Conservation (phyloP, 371 early-diverging fungal genomes). For the Mortierella sp. region DNA sequence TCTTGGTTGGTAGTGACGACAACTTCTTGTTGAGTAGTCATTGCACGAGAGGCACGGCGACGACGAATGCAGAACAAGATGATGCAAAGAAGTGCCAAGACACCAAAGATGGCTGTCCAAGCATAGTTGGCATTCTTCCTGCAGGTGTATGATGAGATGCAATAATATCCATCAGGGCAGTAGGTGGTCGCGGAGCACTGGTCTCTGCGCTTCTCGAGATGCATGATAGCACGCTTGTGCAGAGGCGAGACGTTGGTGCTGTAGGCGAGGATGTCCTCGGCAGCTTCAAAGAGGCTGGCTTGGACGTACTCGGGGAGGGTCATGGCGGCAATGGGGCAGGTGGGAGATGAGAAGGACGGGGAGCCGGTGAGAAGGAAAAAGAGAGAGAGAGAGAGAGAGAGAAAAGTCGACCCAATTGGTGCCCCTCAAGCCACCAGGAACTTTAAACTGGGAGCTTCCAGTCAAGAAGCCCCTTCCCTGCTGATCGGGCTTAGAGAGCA, state of each 20-base stretch:
- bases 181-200: constrained; percentile 6
- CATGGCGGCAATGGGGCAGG: constrained; percentile 7
- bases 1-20: not conserved
- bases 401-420: not conserved
- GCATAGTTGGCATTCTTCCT: constrained; percentile 29
- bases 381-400: not conserved
- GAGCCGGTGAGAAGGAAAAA: not conserved
- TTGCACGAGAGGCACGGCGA: constrained; percentile 11
- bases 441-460: too few species aligned
- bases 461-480: too few species aligned
- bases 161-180: constrained; percentile 28
- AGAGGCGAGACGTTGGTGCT: constrained; percentile 2
- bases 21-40: constrained; percentile 8
- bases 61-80: constrained; percentile 16
- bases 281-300: constrained; percentile 8
- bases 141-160: constrained; percentile 10
- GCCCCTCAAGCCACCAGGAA: too few species aligned
- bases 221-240: constrained; percentile 32
- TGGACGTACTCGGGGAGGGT: constrained; percentile 3
- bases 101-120: constrained; percentile 38
- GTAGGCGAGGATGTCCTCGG: constrained; percentile 14
- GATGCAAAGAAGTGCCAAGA: constrained; percentile 12
- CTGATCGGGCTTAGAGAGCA: too few species aligned
- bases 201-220: constrained; percentile 31
- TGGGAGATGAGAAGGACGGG: not conserved